These are phyloP conservation scores for Odontarrhena argentea DNA, from an alignment of 345 rosid genomes.

Conservation along the genomic window DNA sequence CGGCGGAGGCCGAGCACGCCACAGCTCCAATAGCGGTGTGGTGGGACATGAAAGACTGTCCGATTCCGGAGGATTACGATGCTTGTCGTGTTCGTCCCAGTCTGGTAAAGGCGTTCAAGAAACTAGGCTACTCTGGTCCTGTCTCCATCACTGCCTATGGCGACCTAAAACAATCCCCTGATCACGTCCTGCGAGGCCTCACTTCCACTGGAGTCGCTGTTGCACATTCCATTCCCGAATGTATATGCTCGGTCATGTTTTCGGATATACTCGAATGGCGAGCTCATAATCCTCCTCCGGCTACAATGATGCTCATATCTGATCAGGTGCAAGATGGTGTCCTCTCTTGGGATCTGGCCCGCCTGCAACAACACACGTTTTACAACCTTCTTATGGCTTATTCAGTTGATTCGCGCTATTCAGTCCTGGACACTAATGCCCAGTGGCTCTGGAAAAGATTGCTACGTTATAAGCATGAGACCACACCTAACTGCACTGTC, in stretches of 20 bases:
- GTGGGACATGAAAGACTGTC: constrained; percentile 22
- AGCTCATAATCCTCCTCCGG: not conserved
- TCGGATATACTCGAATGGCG: not conserved
- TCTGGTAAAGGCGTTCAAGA: not conserved
- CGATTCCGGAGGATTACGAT: not conserved
- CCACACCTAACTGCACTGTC: not conserved
- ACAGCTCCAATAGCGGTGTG: constrained; percentile 16
- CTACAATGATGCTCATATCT: constrained; percentile 21
- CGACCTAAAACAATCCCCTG: too few species aligned
- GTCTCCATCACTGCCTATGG: constrained; percentile 20
- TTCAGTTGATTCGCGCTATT: not conserved
- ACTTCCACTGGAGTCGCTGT: too few species aligned
- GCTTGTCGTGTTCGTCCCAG: constrained; percentile 10
- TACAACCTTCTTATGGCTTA: constrained; percentile 18
- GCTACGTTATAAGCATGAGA: not conserved
- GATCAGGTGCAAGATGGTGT: not conserved
- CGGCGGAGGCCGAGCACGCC: not conserved
- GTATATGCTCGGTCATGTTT: not conserved
- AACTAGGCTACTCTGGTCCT: constrained; percentile 12
- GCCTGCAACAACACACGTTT: not conserved
- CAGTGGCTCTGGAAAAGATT: not conserved
- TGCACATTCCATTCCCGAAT: not conserved
- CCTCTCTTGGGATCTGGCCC: not conserved
- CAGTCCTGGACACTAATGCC: not conserved
- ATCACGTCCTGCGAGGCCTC: too few species aligned